phyloP scores from a whole-genome alignment of 2,329 filamentous ascomycete genomes.

The Nannizziopsis arthrosporioides region DNA sequence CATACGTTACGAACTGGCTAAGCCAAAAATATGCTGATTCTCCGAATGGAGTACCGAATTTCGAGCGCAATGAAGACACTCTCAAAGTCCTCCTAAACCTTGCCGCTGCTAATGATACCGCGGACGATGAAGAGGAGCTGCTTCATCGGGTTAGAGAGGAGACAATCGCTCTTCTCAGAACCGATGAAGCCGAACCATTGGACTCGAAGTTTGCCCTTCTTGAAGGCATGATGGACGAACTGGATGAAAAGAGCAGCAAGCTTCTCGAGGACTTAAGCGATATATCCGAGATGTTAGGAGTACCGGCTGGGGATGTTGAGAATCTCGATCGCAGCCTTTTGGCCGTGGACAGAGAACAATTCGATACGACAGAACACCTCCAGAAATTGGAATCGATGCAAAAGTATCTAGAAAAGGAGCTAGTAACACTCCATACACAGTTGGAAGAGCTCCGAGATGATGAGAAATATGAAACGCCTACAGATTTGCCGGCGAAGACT shows the following conservation, averaged over 20 bases:
- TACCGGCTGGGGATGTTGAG: conserved; percentile 39
- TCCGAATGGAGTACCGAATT: conserved; percentile 52
- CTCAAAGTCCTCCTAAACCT: conserved; percentile 62
- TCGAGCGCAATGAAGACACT: conserved; percentile 80
- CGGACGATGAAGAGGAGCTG: conserved; percentile 34
- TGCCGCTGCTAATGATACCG: conserved; percentile 62
- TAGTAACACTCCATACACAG: conserved; percentile 25
- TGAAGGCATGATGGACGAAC: conserved; percentile 42
- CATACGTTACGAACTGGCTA: conserved; percentile 75
- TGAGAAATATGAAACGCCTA: conserved; percentile 41
- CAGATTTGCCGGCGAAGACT: conserved; percentile 57
- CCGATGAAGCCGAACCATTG: conserved; percentile 19
- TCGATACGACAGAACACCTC: conserved; percentile 45
- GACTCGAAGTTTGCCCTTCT: conserved; percentile 37
- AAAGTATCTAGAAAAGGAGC: conserved; percentile 44
- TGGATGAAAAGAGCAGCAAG: conserved; percentile 42
- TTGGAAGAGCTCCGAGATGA: conserved; percentile 25
- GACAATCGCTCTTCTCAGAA: conserved; percentile 24
- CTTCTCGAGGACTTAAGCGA: conserved; percentile 49
- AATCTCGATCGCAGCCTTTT: conserved; percentile 44
- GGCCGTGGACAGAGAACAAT: conserved; percentile 44
- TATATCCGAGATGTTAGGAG: conserved; percentile 41
- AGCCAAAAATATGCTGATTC: conserved; percentile 48
- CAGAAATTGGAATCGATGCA: conserved; percentile 47
- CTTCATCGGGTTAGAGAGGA: conserved; percentile 30